Base-by-base conservation (phyloP, 495 filamentous ascomycete genomes). In the Tuber borchii region DNA sequence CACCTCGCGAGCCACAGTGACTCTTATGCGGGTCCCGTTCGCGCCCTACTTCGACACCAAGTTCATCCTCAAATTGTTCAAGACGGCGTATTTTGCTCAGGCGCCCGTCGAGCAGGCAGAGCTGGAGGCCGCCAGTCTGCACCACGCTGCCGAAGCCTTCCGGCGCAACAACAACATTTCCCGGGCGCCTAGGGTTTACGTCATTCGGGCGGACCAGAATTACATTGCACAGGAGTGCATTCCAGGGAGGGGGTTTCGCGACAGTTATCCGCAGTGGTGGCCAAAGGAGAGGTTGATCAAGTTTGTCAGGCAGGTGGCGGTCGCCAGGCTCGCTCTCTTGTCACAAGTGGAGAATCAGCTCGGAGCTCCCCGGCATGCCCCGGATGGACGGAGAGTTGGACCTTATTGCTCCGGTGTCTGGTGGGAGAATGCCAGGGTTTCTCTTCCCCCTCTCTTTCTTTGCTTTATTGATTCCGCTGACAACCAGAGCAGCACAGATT, bases 31-130 rank as follows among this genome's bases (percentile, higher is more conserved):
- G 56, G 14, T 65, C 3, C 56, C 56, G 16, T 65, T 31, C 26
- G 12, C 56, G 12, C 56, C 56, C n/a, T 65, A 34, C 56, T 65
- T 16, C 14, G 56, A 65, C 12, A 65, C 56, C 12, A 31, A 5
- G 0, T 65, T 65, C 56, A 34, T 65, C 12, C 26, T 65, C 56
- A 65, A 65, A 34, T 65, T 0, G 2, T 65, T 65, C n/a, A 65
- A 17, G 26, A 34, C 56, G 1, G 0, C 0, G 20, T 2, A 9
- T 1, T 2, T 0, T 0, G 1, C 10, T n/a, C 56, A n/a, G n/a
- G n/a, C n/a, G n/a, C n/a, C n/a, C n/a, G n/a, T n/a, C n/a, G n/a
- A n/a, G n/a, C n/a, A n/a, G n/a, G n/a, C n/a, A n/a, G n/a, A n/a
- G n/a, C n/a, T n/a, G n/a, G n/a, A n/a, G n/a, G n/a, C n/a, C n/a